Evolutionary conservation across 768 basidiomycete genomes (phyloP).

Genomic region (Kwoniella mangroviensis): DNA sequence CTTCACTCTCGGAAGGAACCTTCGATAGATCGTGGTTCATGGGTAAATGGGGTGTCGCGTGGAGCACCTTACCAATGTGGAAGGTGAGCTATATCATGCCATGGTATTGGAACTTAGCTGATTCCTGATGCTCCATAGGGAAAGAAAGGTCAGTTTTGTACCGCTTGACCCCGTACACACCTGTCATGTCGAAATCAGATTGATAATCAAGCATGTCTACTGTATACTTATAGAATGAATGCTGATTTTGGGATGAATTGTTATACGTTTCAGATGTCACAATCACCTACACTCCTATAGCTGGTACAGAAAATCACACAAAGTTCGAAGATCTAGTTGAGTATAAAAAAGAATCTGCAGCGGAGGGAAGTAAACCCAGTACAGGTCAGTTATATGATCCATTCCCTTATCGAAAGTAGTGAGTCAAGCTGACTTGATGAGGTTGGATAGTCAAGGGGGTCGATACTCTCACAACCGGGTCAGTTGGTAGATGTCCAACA

Average conservation of each 20-base stretch:
- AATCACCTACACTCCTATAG: constrained; percentile 58
- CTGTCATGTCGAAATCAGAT: background rate
- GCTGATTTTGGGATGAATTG: background rate
- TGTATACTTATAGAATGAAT: no score
- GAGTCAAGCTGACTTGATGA: background rate
- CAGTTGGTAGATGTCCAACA: constrained; percentile 1
- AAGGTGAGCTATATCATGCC: constrained; percentile 52
- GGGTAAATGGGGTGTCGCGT: constrained; percentile 59
- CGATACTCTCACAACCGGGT: constrained; percentile 52
- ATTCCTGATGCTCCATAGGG: constrained; percentile 31
- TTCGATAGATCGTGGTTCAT: constrained; percentile 51
- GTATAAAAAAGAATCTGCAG: constrained; percentile 53
- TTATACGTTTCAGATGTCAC: constrained; percentile 54
- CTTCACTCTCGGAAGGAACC: constrained; percentile 39
- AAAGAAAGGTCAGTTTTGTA: constrained; percentile 59
- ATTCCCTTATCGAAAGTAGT: no score
- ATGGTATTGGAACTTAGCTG: background rate
- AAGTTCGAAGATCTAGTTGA: constrained; percentile 59
- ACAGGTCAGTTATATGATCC: constrained; percentile 38
- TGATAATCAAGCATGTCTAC: background rate
- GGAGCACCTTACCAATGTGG: constrained; percentile 61
- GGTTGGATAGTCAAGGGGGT: constrained; percentile 48
- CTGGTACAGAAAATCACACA: constrained; percentile 24
- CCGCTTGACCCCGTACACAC: no score
- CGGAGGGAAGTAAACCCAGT: constrained; percentile 44